Base-by-base conservation (phyloP, 768 basidiomycete species). In the Suillus luteus region DNA sequence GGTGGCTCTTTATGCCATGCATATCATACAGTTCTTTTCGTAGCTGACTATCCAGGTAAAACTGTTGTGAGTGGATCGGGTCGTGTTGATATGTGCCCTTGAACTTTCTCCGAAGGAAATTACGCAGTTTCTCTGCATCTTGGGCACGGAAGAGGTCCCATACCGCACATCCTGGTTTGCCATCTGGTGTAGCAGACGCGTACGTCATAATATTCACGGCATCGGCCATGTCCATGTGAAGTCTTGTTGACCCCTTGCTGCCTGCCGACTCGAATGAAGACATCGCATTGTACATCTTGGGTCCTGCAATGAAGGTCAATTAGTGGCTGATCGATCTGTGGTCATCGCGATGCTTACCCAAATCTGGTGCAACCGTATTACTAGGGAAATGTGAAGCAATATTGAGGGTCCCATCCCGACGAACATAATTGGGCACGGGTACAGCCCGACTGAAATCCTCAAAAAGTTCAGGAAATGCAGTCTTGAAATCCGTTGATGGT, bases 191-290 rank as follows among this genome's bases (percentile, higher is more conserved):
- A 11, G 79, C 73, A 55, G 82, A 77, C 10, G 95, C 86, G 71
- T 87, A 88, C 1, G 92, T 84, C 91, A 97, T 92, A 65, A 98
- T 84, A 73, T 98, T 98, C 65, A 97, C 78, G 5, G 96, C 95
- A 69, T 95, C 95, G 0, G 92, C 92, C 86, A 95, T 93, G 75
- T 94, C 93, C 92, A 96, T 94, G 69, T 97, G 96, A 59, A 97
- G 77, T 63, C 92, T 81, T 11, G 95, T 97, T 24, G 92, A 88
- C 2, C 95, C 95, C 69, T 91, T 89, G 71, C 87, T 91, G 4
- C 90, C 90, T 37, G 79, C 73, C 5, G 76, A 73, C 69, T 91
- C 88, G 46, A 80, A 83, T 4, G 90, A 90, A 11, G 88, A 87
- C 78, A 93, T 87, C 0, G 95, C 92, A 67, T 93, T 95, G 76